A percentile compares a stretch with the other conserved stretches of the same genome.
Evolutionary conservation across 176 grass and related monocot genomes (phyloP).

Genomic region (Aegilops umbellulata): DNA sequence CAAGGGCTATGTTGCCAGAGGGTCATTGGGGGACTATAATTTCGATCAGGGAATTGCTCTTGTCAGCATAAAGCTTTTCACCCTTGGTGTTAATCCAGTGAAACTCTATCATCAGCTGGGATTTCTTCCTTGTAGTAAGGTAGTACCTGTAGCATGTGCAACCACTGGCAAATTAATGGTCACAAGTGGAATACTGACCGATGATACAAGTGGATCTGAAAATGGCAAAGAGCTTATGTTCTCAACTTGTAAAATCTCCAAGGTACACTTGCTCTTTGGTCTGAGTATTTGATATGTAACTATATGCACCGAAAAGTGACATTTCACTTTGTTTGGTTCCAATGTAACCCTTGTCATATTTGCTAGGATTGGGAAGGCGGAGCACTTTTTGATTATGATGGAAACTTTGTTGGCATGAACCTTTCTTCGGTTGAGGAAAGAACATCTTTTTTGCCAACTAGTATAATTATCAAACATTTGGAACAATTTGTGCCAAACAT

Average conservation of each 20-base stretch:
- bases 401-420: neutral
- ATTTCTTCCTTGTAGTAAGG: neutral
- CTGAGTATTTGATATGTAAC: too few species aligned
- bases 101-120: neutral
- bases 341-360: neutral
- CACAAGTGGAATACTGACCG: neutral
- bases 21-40: neutral
- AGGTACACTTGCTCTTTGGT: neutral
- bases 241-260: neutral
- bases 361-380: neutral
- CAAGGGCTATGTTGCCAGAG: neutral
- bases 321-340: neutral
- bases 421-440: neutral
- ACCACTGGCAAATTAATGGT: conserved; percentile 2
- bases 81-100: conserved; percentile 12
- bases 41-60: conserved; percentile 10
- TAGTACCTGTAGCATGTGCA: neutral
- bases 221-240: neutral
- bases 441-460: neutral
- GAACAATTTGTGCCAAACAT: too few species aligned
- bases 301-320: too few species aligned
- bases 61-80: neutral
- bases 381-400: conserved; percentile 3
- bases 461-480: neutral
- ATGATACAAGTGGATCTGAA: neutral